Conservation (phyloP, 352 stramenopile genomes). For the Peronospora tabacina region DNA sequence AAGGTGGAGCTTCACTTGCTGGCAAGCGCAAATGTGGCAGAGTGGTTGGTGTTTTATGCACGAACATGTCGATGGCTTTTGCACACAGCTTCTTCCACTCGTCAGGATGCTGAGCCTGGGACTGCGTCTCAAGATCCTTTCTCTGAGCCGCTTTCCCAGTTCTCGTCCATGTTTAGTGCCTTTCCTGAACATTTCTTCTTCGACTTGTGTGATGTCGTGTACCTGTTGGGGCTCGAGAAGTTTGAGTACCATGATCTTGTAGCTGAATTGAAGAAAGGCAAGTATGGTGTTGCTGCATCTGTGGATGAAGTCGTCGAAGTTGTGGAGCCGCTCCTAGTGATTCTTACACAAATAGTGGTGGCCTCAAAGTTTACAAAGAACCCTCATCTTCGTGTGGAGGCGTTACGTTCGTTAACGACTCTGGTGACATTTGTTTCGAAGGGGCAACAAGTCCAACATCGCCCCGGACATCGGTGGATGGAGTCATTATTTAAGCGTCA, state of each 20-base stretch:
- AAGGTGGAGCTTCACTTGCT: conserved; percentile 58
- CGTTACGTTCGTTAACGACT: conserved; percentile 44
- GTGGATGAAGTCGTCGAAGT: conserved; percentile 28
- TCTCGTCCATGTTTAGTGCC: conserved; percentile 37
- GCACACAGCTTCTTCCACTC: conserved; percentile 14
- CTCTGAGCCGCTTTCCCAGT: conserved; percentile 32
- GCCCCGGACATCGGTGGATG: conserved; percentile 21
- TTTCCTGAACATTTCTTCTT: conserved; percentile 74
- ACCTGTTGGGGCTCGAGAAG: conserved; percentile 44
- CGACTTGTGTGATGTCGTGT: conserved; percentile 57
- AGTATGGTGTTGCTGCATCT: background rate
- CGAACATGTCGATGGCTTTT: conserved; percentile 51
- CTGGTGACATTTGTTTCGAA: conserved; percentile 56
- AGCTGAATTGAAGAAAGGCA: conserved; percentile 14
- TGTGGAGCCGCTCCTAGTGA: conserved; percentile 50
- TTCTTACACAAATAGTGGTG: conserved; percentile 53
- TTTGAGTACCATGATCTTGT: conserved; percentile 29
- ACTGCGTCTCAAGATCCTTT: conserved; percentile 35
- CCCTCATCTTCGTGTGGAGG: conserved; percentile 58
- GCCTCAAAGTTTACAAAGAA: conserved; percentile 56
- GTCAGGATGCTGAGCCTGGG: conserved; percentile 1
- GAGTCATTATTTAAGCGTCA: conserved; percentile 37
- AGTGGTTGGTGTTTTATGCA: conserved; percentile 56
- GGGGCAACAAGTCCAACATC: conserved; percentile 27
- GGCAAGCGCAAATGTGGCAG: conserved; percentile 38